These are phyloP conservation scores for Artemisia princeps DNA, from an alignment of 140 eudicot species.

Conservation along the genomic window DNA sequence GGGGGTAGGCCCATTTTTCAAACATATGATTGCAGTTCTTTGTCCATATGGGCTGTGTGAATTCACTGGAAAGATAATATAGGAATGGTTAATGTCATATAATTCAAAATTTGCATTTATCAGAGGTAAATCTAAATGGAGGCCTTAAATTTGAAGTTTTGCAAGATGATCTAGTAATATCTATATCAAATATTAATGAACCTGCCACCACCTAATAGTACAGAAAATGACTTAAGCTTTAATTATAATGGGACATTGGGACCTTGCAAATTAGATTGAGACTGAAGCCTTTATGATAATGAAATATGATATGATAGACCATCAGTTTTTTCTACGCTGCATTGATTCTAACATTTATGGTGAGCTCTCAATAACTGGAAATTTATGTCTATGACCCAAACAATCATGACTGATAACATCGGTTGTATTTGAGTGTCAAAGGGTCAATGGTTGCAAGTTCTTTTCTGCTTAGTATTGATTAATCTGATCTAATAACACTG, in stretches of 20 bases:
- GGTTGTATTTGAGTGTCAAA: not conserved
- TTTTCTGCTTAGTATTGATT: no score
- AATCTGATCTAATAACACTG: no score
- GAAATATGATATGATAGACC: not conserved
- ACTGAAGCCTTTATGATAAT: constrained; percentile 6
- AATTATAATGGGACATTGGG: constrained; percentile 1
- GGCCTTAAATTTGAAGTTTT: not conserved
- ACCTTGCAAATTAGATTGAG: constrained; percentile 9
- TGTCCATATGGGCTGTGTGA: constrained; percentile 89
- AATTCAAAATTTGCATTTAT: constrained; percentile 8
- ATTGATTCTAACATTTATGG: not conserved
- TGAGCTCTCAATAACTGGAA: not conserved
- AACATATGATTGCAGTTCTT: constrained; percentile 82
- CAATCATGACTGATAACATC: not conserved
- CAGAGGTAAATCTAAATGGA: not conserved
- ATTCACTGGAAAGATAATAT: constrained; percentile 54
- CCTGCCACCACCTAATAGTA: constrained; percentile 12
- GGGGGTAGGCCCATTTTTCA: constrained; percentile 66
- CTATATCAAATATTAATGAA: constrained; percentile 9
- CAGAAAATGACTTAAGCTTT: constrained; percentile 2
- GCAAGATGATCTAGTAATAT: constrained; percentile 17
- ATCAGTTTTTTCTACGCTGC: not conserved
- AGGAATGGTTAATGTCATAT: constrained; percentile 15
- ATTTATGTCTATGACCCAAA: not conserved
- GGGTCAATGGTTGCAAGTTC: no score